These are phyloP conservation scores for Hirschfeldia incana DNA, from an alignment of 345 rosid genomes.

Conservation along the genomic window DNA sequence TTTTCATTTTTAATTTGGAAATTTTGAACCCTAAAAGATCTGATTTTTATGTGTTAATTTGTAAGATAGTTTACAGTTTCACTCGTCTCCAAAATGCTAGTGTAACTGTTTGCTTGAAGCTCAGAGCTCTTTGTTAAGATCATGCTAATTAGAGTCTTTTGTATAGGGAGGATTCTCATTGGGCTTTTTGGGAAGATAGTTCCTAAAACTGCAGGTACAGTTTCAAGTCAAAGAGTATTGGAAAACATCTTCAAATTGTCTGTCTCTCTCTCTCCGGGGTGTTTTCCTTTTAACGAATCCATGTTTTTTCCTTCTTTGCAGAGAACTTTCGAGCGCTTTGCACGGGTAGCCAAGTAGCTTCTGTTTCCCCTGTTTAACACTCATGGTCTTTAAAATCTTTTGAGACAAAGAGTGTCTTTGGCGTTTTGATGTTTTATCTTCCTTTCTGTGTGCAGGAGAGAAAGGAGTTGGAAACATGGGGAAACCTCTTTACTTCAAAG, in stretches of 20 bases:
- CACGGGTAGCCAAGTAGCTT: constrained; percentile 81
- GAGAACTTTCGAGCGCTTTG: constrained; percentile 97
- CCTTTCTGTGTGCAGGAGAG: constrained; percentile 54
- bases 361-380: constrained; percentile 30
- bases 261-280: not conserved
- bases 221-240: not conserved
- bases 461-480: constrained; percentile 85
- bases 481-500: constrained; percentile 78
- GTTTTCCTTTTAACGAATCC: constrained; percentile 16
- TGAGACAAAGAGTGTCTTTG: not conserved
- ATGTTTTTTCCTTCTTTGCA: constrained; percentile 39
- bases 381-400: not conserved
- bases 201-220: constrained; percentile 81
- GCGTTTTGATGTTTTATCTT: constrained; percentile 14
- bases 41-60: not conserved
- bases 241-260: not conserved
- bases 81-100: too few relatives aligned
- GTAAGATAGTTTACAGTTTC: too few relatives aligned
- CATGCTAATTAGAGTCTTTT: not conserved
- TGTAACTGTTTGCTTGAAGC: not conserved
- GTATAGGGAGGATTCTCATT: constrained; percentile 75
- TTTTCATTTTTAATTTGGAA: not conserved
- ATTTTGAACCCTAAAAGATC: not conserved
- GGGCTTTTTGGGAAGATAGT: constrained; percentile 90
- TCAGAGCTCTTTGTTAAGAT: too few relatives aligned